phyloP scores from a whole-genome alignment of 345 rosid genomes.

The Eucalyptus guilfoylei region DNA sequence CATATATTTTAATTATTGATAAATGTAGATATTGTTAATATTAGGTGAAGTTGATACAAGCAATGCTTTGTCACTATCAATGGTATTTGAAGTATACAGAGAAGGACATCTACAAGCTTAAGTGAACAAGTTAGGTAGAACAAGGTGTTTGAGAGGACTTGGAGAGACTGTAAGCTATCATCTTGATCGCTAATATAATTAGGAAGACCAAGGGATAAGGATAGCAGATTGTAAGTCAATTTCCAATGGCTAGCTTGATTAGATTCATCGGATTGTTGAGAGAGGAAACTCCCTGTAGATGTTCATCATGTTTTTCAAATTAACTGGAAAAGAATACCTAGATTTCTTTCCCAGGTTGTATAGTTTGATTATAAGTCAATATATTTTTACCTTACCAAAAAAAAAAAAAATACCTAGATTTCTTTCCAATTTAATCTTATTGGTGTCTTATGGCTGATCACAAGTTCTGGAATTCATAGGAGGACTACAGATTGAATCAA shows the following conservation, averaged over 20 bases:
- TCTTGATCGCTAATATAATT: not conserved
- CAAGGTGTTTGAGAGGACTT: not conserved
- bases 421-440: not conserved
- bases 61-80: not conserved
- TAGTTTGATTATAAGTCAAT: too few relatives aligned
- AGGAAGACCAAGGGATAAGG: not conserved
- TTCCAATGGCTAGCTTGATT: not conserved
- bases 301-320: not conserved
- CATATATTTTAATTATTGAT: not conserved
- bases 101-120: not conserved
- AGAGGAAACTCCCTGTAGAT: not conserved
- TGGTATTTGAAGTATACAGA: not conserved
- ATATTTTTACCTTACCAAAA: too few relatives aligned
- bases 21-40: too few relatives aligned
- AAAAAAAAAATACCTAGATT: not conserved
- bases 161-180: not conserved
- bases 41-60: not conserved
- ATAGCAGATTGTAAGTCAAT: not conserved
- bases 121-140: not conserved
- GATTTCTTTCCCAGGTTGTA: not conserved
- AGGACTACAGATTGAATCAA: not conserved
- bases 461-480: not conserved
- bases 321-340: not conserved
- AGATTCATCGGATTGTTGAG: not conserved
- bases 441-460: not conserved